Conservation (phyloP, 1,284 basidiomycete species). For the Trametes polyzona region DNA sequence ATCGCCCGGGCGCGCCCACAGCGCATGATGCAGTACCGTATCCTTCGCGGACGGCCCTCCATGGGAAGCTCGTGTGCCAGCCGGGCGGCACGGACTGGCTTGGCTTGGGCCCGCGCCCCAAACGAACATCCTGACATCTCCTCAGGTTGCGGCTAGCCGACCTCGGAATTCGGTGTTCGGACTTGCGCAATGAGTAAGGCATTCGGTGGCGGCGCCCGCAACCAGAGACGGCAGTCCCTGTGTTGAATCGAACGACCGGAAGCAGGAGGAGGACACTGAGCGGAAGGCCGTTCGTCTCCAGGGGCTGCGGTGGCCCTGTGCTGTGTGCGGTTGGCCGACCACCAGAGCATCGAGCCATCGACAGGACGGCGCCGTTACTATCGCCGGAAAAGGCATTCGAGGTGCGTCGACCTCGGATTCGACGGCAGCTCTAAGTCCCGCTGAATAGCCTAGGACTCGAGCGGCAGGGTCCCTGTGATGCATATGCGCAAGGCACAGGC, state of each 20-base stretch:
- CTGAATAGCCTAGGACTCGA: slow-evolving; percentile 16
- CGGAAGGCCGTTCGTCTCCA: slow-evolving; percentile 11
- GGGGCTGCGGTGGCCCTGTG: slow-evolving; percentile 12
- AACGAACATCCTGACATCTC: slow-evolving; percentile 14
- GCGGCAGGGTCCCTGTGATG: slow-evolving; percentile 1
- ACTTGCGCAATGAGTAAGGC: too few species aligned
- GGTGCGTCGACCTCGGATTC: slow-evolving; percentile 8
- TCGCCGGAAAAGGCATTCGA: slow-evolving; percentile 11
- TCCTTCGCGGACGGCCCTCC: neutral
- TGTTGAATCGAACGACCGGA: neutral
- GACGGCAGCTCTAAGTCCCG: slow-evolving; percentile 13
- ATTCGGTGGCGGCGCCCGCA: too few species aligned
- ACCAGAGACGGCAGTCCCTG: neutral
- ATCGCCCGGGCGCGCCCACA: neutral
- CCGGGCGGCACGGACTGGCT: neutral
- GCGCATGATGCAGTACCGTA: too few species aligned
- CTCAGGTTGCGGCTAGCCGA: neutral
- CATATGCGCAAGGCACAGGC: neutral
- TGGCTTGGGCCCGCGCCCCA: neutral
- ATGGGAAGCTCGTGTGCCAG: slow-evolving; percentile 7
- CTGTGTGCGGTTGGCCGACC: too few species aligned
- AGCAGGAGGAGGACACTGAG: neutral
- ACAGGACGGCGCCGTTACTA: neutral
- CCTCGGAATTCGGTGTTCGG: too few species aligned
- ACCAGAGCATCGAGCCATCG: too few species aligned